Base-by-base conservation (phyloP, 225 moss, liverwort and hornwort species). In the Neckera pumila region DNA sequence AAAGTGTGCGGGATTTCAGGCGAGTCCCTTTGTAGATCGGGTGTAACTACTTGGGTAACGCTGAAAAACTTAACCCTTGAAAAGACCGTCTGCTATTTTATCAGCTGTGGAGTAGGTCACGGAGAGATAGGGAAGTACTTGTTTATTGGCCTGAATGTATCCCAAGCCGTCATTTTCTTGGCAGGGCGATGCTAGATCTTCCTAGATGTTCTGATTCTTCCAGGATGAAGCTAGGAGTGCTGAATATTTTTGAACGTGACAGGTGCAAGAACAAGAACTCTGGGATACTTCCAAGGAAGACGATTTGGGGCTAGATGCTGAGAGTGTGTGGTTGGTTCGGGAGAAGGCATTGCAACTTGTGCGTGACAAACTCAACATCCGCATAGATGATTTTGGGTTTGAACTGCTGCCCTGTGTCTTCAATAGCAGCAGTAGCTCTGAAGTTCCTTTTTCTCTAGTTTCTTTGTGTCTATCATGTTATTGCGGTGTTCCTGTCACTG, bases 271-370 rank as follows among this genome's bases (percentile, higher is more conserved):
- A 87, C 62, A 81, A 23, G 59, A 91, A 49, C 80, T 95, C n/a
- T 93, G 93, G 92, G 95, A 95, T 76, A 65, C 65, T 82, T 88
- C 88, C 64, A 84, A 83, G 81, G 93, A 94, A 84, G 89, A 82
- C 61, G 88, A 87, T 53, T 84, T 94, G 89, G 92, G 92, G 77
- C 76, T 94, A 80, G 95, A 90, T 92, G 80, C 87, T 85, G 89
- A 91, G 62, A 94, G 89, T 49, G 88, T 87, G 57, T 93, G 94
- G 90, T 92, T 95, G 89, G 92, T 93, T 67, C 92, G 89, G 75
- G 93, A 90, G 87, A 93, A 94, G 89, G 94, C 95, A 64, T 88
- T 95, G 92, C 92, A 92, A 89, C 91, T 93, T 90, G 93, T 94
- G 89, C 91, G 90, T 91, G 93, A 94, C 86, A 92, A 88, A 91